These are phyloP conservation scores for Brassica juncea DNA, from an alignment of 345 rosid genomes.

Conservation along the genomic window DNA sequence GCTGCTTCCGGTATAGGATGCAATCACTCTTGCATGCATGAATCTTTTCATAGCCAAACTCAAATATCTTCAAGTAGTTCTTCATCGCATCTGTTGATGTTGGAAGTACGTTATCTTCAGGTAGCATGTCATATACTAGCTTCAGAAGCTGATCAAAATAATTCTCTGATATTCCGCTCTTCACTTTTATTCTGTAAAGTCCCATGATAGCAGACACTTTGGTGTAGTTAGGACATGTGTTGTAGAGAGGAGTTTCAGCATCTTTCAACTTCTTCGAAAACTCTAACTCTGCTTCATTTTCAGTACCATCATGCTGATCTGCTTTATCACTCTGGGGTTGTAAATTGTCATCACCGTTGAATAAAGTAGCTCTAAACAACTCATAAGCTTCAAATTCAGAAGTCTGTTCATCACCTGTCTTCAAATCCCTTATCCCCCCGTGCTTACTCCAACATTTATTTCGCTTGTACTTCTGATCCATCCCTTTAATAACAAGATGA, in stretches of 20 bases:
- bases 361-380: neutral
- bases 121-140: neutral
- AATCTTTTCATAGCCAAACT: neutral
- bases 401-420: neutral
- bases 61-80: neutral
- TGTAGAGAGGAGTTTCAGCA: neutral
- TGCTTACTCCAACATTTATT: neutral
- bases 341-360: neutral
- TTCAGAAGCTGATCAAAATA: neutral
- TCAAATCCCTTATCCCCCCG: neutral
- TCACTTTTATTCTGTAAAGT: neutral
- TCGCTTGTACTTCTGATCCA: neutral
- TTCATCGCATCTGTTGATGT: neutral
- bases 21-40: neutral
- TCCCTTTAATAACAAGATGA: neutral
- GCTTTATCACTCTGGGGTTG: neutral
- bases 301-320: neutral
- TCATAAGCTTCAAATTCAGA: slow-evolving; percentile 1
- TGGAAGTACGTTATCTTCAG: neutral
- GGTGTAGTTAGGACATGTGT: neutral
- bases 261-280: neutral
- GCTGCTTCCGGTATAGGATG: neutral
- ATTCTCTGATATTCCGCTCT: neutral
- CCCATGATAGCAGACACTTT: slow-evolving; percentile 5
- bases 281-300: neutral